phyloP scores from a whole-genome alignment of 2,329 filamentous ascomycete genomes.

The Xylaria sp. region DNA sequence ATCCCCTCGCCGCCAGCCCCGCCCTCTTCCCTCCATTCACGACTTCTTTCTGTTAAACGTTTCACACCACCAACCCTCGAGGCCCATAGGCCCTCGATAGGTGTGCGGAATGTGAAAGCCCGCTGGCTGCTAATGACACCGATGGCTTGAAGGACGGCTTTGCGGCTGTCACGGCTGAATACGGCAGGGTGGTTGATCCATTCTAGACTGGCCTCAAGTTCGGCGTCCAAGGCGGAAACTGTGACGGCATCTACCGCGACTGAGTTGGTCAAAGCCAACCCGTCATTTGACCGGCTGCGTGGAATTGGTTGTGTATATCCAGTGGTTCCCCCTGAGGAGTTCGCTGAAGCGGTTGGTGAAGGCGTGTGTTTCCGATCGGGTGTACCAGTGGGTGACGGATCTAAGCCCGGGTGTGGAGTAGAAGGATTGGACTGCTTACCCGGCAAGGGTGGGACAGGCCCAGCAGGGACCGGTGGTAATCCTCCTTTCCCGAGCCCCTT shows the following conservation, averaged over 20 bases:
- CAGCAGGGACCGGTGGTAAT: constrained; percentile 76
- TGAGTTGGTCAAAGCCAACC: constrained; percentile 63
- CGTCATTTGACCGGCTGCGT: constrained; percentile 65
- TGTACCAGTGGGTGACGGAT: constrained; percentile 58
- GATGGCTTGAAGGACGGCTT: constrained; percentile 95
- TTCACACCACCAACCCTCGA: constrained; percentile 83
- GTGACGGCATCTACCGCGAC: constrained; percentile 85
- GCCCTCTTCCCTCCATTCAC: constrained; percentile 93
- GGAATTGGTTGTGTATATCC: constrained; percentile 56
- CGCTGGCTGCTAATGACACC: constrained; percentile 95
- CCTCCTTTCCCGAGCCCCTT: constrained; percentile 96
- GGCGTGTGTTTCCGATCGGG: constrained; percentile 67
- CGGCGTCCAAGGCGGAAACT: constrained; percentile 87
- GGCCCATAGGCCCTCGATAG: constrained; percentile 90
- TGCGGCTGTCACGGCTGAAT: constrained; percentile 91
- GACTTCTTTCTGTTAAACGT: constrained; percentile 81
- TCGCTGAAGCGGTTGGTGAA: constrained; percentile 62
- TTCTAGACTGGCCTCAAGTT: constrained; percentile 89
- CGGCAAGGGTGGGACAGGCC: constrained; percentile 44
- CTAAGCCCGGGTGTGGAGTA: constrained; percentile 59
- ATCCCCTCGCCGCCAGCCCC: constrained; percentile 79
- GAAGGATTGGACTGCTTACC: constrained; percentile 57
- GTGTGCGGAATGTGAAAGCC: constrained; percentile 91
- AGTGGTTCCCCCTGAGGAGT: constrained; percentile 53
- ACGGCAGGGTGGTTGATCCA: constrained; percentile 98